These are phyloP conservation scores for Davidsoniella australis DNA, from an alignment of 2,329 filamentous ascomycete genomes.

Conservation along the genomic window DNA sequence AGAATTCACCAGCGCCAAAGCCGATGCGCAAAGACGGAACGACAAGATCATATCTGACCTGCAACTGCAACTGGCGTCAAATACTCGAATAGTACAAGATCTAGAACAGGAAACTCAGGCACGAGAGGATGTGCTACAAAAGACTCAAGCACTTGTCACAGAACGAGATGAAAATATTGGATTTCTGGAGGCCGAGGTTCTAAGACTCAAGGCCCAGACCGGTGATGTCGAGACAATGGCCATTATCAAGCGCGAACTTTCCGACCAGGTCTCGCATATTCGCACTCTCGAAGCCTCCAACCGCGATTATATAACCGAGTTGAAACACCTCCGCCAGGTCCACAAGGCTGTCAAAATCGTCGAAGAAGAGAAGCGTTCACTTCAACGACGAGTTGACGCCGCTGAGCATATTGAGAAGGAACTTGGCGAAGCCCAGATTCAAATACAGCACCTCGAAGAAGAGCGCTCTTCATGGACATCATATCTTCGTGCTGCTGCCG, in stretches of 20 bases:
- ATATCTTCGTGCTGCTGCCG: constrained; percentile 45
- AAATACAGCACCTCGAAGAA: constrained; percentile 74
- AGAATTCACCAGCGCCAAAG: constrained; percentile 44
- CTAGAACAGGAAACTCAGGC: constrained; percentile 39
- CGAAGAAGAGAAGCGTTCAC: constrained; percentile 78
- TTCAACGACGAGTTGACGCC: constrained; percentile 61
- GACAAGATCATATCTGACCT: constrained; percentile 39
- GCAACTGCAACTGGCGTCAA: constrained; percentile 31
- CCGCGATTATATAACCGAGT: constrained; percentile 59
- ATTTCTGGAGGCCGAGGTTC: constrained; percentile 63
- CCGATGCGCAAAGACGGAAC: constrained; percentile 49
- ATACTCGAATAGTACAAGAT: constrained; percentile 35
- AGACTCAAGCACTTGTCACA: constrained; percentile 47
- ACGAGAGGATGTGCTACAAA: constrained; percentile 38
- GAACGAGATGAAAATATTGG: constrained; percentile 56
- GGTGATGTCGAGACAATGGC: constrained; percentile 73
- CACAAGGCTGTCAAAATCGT: constrained; percentile 84
- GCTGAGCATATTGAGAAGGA: constrained; percentile 61
- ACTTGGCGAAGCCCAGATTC: constrained; percentile 61
- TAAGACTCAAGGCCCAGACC: constrained; percentile 70
- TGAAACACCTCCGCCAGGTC: constrained; percentile 64
- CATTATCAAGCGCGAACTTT: constrained; percentile 73
- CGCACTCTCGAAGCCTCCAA: constrained; percentile 66
- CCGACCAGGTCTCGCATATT: constrained; percentile 85
- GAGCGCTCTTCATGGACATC: constrained; percentile 76